A percentile compares a stretch with the other conserved stretches of the same genome.
phyloP scores from a whole-genome alignment of 495 filamentous ascomycete species.

The Chlorociboria aeruginascens region DNA sequence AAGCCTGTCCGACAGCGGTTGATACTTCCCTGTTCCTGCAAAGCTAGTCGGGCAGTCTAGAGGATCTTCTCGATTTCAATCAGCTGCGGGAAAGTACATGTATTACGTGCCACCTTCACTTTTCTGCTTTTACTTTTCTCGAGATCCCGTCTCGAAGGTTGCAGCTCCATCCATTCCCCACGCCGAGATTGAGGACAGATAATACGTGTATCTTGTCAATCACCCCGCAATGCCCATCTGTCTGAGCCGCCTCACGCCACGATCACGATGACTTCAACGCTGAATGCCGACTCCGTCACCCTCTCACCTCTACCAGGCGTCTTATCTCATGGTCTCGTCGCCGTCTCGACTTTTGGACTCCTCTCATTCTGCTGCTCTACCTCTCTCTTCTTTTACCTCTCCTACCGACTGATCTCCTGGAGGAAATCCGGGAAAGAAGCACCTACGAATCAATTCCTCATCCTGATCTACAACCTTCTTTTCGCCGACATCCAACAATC shows the following conservation, averaged over 20 bases:
- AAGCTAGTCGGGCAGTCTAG: no score
- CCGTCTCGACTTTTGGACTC: constrained; percentile 43
- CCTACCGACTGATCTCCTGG: constrained; percentile 47
- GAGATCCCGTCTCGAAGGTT: no score
- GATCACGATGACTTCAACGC: not conserved
- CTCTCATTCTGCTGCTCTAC: constrained; percentile 46
- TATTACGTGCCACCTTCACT: no score
- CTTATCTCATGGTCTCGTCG: constrained; percentile 40
- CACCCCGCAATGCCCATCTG: not conserved
- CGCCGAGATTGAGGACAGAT: no score
- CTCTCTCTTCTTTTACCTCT: constrained; percentile 41
- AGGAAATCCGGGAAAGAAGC: constrained; percentile 13
- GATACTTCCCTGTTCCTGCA: no score
- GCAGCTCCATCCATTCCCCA: no score
- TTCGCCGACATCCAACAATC: constrained; percentile 61
- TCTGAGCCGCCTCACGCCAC: not conserved
- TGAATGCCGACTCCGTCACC: constrained; percentile 12
- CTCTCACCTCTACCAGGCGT: constrained; percentile 35
- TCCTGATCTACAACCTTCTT: constrained; percentile 63
- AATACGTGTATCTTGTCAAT: no score
- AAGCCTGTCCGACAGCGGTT: no score
- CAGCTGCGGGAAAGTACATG: no score
- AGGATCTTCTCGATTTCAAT: no score
- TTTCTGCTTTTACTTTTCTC: no score
- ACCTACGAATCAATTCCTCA: constrained; percentile 52